Conservation (phyloP, 2,329 filamentous ascomycete genomes). For the Aspergillus candidus region DNA sequence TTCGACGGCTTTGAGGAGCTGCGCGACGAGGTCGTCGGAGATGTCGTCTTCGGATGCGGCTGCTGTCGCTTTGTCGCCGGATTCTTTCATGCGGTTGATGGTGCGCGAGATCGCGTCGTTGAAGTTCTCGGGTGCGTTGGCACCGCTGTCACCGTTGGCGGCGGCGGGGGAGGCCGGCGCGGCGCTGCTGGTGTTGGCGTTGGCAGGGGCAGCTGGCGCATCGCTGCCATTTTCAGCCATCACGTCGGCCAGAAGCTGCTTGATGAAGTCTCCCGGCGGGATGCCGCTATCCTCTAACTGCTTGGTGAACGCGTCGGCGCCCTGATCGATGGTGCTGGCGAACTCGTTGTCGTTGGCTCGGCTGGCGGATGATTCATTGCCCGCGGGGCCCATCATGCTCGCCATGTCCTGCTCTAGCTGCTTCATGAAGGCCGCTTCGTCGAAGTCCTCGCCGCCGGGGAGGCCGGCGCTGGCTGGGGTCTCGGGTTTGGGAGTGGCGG, state of each 20-base stretch:
- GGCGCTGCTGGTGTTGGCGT: conserved; percentile 15
- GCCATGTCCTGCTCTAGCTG: conserved; percentile 90
- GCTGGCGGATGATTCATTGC: conserved; percentile 17
- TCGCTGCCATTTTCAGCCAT: conserved; percentile 24
- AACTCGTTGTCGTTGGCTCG: conserved; percentile 17
- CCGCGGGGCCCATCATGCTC: conserved; percentile 57
- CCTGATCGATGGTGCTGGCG: conserved; percentile 24
- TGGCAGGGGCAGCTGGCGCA: conserved; percentile 7
- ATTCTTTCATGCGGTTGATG: conserved; percentile 93
- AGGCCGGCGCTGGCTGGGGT: conserved; percentile 9
- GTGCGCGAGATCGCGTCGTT: conserved; percentile 89
- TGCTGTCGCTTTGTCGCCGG: conserved; percentile 76
- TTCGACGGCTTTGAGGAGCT: conserved; percentile 86
- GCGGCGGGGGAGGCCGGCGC: conserved; percentile 16
- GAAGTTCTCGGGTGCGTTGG: conserved; percentile 60
- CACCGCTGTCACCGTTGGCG: background rate
- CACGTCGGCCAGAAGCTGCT: conserved; percentile 31
- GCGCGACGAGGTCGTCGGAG: conserved; percentile 76
- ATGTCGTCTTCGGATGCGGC: conserved; percentile 61
- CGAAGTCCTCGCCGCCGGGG: conserved; percentile 17
- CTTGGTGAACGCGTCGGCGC: conserved; percentile 32
- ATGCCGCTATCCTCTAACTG: conserved; percentile 31
- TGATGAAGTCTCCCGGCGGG: conserved; percentile 29
- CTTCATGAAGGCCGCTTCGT: conserved; percentile 59
- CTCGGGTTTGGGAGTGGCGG: conserved; percentile 14